These are phyloP conservation scores for Lactuca sativa DNA, from an alignment of 129 eudicot genomes.

Conservation along the genomic window DNA sequence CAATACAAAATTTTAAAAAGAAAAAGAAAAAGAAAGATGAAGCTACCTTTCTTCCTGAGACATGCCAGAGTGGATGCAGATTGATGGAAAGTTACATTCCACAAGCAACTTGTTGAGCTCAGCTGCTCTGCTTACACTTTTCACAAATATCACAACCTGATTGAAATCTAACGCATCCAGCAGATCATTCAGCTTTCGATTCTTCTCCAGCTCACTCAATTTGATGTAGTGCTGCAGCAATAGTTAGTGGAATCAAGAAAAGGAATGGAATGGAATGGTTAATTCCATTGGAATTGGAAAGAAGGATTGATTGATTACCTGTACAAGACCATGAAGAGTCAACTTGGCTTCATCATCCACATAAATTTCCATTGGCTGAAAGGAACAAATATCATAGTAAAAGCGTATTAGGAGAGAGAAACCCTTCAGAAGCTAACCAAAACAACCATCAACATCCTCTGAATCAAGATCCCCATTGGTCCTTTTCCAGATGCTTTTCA, in stretches of 20 bases:
- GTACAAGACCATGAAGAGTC: conserved; percentile 98
- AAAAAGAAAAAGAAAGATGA: neutral
- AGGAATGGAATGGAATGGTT: no score
- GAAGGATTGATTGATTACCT: conserved; percentile 35
- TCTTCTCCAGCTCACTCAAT: conserved; percentile 93
- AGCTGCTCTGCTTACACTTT: conserved; percentile 96
- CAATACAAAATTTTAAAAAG: neutral
- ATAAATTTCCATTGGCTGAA: conserved; percentile 99
- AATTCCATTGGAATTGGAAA: no score
- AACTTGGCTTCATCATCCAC: conserved; percentile 98
- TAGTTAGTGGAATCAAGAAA: no score
- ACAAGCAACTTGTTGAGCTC: conserved; percentile 96
- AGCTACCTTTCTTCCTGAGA: conserved; percentile 87
- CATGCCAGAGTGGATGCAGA: conserved; percentile 98
- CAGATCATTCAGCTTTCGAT: conserved; percentile 92
- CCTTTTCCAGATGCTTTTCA: conserved; percentile 52
- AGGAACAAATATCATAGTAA: conserved; percentile 86
- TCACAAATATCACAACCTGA: conserved; percentile 95
- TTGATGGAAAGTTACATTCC: conserved; percentile 95
- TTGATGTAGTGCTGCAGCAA: conserved; percentile 94
- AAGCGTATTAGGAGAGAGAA: conserved; percentile 52
- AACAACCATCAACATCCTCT: conserved; percentile 63
- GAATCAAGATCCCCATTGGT: conserved; percentile 50
- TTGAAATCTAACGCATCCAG: conserved; percentile 96
- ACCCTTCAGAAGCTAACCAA: conserved; percentile 47